Conservation (phyloP, 805 yeast species). For the Saturnispora diversa region DNA sequence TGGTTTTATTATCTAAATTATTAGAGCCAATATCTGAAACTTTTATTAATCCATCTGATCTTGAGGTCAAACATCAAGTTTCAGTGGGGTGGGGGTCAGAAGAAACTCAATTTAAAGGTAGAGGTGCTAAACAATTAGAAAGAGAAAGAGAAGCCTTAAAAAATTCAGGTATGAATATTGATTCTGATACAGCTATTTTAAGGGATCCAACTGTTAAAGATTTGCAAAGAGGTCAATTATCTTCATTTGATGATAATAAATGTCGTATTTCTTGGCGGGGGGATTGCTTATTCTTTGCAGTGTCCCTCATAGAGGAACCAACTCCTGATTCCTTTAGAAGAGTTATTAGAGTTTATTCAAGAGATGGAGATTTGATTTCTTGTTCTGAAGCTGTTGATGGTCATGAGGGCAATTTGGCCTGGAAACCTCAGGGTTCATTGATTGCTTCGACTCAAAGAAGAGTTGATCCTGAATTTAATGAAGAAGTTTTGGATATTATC, state of each 20-base stretch:
- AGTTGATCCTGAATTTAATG: slow-evolving; percentile 39
- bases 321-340: slow-evolving; percentile 46
- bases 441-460: slow-evolving; percentile 76
- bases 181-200: slow-evolving; percentile 43
- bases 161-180: slow-evolving; percentile 62
- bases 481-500: slow-evolving; percentile 43
- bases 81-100: slow-evolving; percentile 98
- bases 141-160: slow-evolving; percentile 49
- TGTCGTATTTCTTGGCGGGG: slow-evolving; percentile 85
- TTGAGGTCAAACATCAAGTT: slow-evolving; percentile 68
- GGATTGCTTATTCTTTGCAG: slow-evolving; percentile 76
- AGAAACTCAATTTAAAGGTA: slow-evolving; percentile 94
- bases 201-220: slow-evolving; percentile 85
- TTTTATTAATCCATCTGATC: slow-evolving; percentile 50
- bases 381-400: slow-evolving; percentile 88
- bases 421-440: slow-evolving; percentile 88
- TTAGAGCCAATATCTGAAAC: slow-evolving; percentile 76
- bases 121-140: slow-evolving; percentile 76
- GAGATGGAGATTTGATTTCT: slow-evolving; percentile 72
- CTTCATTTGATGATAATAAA: slow-evolving; percentile 43
- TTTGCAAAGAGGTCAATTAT: slow-evolving; percentile 59
- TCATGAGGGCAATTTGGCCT: slow-evolving; percentile 61
- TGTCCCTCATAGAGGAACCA: slow-evolving; percentile 50
- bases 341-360: slow-evolving; percentile 70
- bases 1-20: slow-evolving; percentile 60